phyloP scores from a whole-genome alignment of 768 basidiomycete species.

The Rhizopogon rudus region DNA sequence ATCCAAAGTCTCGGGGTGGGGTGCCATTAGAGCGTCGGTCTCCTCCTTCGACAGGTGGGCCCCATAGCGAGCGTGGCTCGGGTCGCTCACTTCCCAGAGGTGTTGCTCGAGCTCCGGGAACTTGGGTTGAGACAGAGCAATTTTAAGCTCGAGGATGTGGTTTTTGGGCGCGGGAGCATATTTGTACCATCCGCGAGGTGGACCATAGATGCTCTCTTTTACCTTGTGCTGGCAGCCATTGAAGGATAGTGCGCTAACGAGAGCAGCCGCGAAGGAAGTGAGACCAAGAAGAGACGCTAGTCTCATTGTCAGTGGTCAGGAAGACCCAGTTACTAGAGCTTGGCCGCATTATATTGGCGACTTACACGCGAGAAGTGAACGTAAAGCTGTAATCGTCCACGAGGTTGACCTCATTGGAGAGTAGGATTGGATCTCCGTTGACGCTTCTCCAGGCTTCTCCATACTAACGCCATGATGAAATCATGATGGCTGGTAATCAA shows the following conservation, averaged over 20 bases:
- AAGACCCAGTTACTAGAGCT: background rate
- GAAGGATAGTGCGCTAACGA: constrained; percentile 8
- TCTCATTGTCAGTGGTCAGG: background rate
- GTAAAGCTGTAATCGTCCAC: no score
- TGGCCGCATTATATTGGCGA: no score
- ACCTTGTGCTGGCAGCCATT: constrained; percentile 24
- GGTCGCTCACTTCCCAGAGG: constrained; percentile 55
- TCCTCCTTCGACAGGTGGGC: constrained; percentile 59
- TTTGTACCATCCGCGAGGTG: constrained; percentile 47
- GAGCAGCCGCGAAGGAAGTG: constrained; percentile 8
- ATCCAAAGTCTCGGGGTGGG: constrained; percentile 46
- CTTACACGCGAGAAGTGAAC: background rate
- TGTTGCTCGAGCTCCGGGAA: constrained; percentile 46
- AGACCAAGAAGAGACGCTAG: background rate
- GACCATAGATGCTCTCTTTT: constrained; percentile 42
- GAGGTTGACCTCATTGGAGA: no score
- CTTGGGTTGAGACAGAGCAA: constrained; percentile 51
- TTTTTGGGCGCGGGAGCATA: constrained; percentile 38
- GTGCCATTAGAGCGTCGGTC: constrained; percentile 57
- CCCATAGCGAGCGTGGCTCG: constrained; percentile 49
- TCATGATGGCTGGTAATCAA: no score
- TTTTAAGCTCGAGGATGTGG: constrained; percentile 49
- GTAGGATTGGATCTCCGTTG: no score
- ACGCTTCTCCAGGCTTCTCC: no score
- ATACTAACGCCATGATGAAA: no score